Evolutionary conservation across 257 asterid genomes (phyloP).

Genomic region (Knoxia roxburghii): DNA sequence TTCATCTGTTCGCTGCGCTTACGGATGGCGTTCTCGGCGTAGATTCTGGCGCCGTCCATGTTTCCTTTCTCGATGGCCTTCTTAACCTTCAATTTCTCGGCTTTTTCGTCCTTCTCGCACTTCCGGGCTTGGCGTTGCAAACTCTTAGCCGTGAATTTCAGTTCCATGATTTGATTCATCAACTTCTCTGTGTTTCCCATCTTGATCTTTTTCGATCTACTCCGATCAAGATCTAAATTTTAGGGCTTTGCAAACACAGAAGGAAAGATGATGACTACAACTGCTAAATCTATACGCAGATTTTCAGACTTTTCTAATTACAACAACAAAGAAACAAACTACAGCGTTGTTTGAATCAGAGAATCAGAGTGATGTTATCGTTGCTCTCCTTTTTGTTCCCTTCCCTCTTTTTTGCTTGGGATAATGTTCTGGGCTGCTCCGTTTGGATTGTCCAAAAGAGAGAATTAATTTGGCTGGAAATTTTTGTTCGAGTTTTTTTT

Average conservation of each 20-base stretch:
- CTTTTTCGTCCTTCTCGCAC: slow-evolving; percentile 90
- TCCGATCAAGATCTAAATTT: not conserved
- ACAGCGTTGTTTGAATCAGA: too few species aligned
- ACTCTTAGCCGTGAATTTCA: slow-evolving; percentile 80
- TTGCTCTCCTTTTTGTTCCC: too few species aligned
- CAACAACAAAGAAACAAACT: too few species aligned
- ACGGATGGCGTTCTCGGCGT: slow-evolving; percentile 95
- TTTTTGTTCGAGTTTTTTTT: too few species aligned
- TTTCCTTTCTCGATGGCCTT: slow-evolving; percentile 96
- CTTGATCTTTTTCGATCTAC: slow-evolving; percentile 10
- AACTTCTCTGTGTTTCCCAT: slow-evolving; percentile 90
- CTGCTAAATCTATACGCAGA: too few species aligned
- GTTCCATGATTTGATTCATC: slow-evolving; percentile 94
- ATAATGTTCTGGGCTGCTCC: too few species aligned
- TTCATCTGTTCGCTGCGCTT: slow-evolving; percentile 98
- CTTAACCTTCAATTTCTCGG: slow-evolving; percentile 85
- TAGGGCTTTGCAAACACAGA: not conserved
- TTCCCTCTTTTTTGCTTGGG: too few species aligned
- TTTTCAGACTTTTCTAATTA: too few species aligned
- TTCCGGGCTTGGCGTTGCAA: slow-evolving; percentile 88
- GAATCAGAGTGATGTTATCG: too few species aligned
- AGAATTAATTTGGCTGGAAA: too few species aligned
- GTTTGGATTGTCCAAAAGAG: too few species aligned
- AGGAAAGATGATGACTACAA: too few species aligned
- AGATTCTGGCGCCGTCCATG: slow-evolving; percentile 96